These are phyloP conservation scores for Pulveroboletus sp. DNA, from an alignment of 768 basidiomycete species.

Conservation along the genomic window DNA sequence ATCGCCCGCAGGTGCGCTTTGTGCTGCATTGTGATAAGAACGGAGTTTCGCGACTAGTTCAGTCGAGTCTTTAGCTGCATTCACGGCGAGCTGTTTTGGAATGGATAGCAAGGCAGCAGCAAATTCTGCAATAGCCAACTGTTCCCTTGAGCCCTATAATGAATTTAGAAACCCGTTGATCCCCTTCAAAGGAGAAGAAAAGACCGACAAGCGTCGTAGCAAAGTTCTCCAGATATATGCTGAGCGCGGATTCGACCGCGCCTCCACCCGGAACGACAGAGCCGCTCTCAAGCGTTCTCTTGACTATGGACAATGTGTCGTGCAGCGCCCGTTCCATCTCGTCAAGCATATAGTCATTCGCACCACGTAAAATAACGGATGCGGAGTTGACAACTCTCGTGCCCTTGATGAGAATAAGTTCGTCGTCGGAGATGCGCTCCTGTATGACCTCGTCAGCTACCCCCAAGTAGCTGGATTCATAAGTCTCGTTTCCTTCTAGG, in stretches of 20 bases:
- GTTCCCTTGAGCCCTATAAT: slow-evolving; percentile 89
- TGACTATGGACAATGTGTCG: slow-evolving; percentile 92
- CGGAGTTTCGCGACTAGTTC: slow-evolving; percentile 95
- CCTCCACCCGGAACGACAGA: slow-evolving; percentile 95
- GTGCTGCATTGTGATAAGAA: slow-evolving; percentile 94
- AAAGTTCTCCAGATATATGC: slow-evolving; percentile 98
- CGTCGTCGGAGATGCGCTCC: slow-evolving; percentile 97
- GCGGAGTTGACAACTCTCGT: slow-evolving; percentile 93
- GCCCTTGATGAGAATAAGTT: slow-evolving; percentile 94
- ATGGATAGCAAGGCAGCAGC: slow-evolving; percentile 89
- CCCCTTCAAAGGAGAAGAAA: background rate
- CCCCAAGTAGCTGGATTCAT: slow-evolving; percentile 88
- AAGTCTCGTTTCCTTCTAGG: slow-evolving; percentile 96
- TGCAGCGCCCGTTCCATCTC: slow-evolving; percentile 98
- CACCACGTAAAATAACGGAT: slow-evolving; percentile 91
- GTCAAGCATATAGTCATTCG: slow-evolving; percentile 98
- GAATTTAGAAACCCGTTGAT: background rate
- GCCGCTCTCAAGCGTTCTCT: slow-evolving; percentile 95
- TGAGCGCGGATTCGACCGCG: slow-evolving; percentile 93
- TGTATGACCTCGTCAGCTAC: slow-evolving; percentile 93
- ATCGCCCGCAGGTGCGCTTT: slow-evolving; percentile 86
- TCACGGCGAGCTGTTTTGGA: slow-evolving; percentile 94
- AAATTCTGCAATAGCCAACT: slow-evolving; percentile 99
- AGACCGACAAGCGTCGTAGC: slow-evolving; percentile 86
- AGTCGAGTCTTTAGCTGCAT: slow-evolving; percentile 98